Percentiles rank a stretch among this genome's conserved stretches.
Conservation (phyloP, 2,329 filamentous ascomycete genomes). For the Colletotrichum musicola region DNA sequence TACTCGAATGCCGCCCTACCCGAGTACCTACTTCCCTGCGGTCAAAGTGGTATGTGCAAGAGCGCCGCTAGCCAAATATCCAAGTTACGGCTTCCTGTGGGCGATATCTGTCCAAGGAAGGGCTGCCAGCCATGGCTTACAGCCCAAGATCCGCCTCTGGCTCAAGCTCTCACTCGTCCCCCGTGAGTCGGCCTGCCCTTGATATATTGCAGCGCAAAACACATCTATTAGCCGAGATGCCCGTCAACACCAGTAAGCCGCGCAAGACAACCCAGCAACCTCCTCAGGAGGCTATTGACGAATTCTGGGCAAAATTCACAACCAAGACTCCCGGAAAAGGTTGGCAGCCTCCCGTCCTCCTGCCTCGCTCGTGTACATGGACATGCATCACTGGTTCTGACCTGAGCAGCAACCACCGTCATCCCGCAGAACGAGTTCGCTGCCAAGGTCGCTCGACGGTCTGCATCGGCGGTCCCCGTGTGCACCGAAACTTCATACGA, state of each 20-base stretch:
- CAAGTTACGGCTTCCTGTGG: neutral
- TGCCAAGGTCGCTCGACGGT: conserved; percentile 68
- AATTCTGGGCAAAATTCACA: conserved; percentile 80
- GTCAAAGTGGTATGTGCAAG: no score
- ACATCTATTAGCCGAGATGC: conserved; percentile 34
- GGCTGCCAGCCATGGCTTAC: conserved; percentile 14
- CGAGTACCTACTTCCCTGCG: no score
- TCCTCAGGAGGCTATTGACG: conserved; percentile 76
- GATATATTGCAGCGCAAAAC: conserved; percentile 8
- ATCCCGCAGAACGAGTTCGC: conserved; percentile 77
- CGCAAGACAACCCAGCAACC: conserved; percentile 61
- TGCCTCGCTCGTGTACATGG: neutral
- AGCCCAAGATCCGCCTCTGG: conserved; percentile 17
- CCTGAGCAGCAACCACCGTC: conserved; percentile 70
- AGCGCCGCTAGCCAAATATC: neutral
- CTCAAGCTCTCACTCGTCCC: conserved; percentile 12
- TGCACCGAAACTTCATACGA: conserved; percentile 76
- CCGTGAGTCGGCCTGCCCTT: neutral
- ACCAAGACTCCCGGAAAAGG: conserved; percentile 79
- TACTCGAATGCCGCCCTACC: no score
- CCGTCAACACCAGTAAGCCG: conserved; percentile 19
- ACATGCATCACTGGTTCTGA: conserved; percentile 23
- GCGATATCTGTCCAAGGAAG: neutral
- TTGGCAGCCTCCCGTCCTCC: conserved; percentile 43
- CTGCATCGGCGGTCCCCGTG: conserved; percentile 57